Evolutionary conservation across 2,329 filamentous ascomycete genomes (phyloP).

Genomic region (Neoscytalidium dimidiatum): DNA sequence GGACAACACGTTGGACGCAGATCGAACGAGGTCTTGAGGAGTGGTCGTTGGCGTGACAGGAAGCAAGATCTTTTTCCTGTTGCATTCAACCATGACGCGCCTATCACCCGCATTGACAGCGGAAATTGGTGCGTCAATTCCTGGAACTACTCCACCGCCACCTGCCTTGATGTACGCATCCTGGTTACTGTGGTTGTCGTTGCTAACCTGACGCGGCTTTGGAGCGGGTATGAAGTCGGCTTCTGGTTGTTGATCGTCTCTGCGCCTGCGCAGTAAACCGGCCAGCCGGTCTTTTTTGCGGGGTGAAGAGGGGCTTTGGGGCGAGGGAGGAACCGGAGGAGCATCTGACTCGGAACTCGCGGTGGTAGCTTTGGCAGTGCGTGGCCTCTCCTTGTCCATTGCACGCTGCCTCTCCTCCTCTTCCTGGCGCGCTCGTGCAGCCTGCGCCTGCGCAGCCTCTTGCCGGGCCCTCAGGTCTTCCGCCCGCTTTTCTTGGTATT

Average conservation of each 20-base stretch:
- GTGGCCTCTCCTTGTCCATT: constrained; percentile 2
- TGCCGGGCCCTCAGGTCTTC: constrained; percentile 28
- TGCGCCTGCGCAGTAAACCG: constrained; percentile 37
- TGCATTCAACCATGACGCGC: constrained; percentile 73
- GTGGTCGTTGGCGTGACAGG: constrained; percentile 75
- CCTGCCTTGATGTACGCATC: constrained; percentile 40
- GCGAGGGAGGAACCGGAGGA: background rate
- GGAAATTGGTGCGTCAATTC: constrained; percentile 75
- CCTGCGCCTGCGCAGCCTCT: constrained; percentile 33
- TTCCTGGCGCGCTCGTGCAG: constrained; percentile 32
- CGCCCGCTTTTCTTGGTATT: constrained; percentile 27
- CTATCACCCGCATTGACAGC: constrained; percentile 77
- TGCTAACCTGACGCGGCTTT: constrained; percentile 29
- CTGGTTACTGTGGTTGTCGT: constrained; percentile 24
- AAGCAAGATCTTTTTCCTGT: constrained; percentile 68
- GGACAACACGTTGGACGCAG: constrained; percentile 64
- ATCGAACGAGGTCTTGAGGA: constrained; percentile 69
- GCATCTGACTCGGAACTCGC: background rate
- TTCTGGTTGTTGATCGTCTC: constrained; percentile 30
- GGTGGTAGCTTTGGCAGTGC: background rate
- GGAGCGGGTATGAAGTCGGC: constrained; percentile 25
- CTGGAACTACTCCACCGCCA: constrained; percentile 52
- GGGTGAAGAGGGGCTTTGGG: background rate
- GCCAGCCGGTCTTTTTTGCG: constrained; percentile 27
- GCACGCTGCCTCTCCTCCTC: constrained; percentile 24